These are phyloP conservation scores for Arthrobotrys sinensis DNA, from an alignment of 2,329 filamentous ascomycete genomes.

Conservation along the genomic window DNA sequence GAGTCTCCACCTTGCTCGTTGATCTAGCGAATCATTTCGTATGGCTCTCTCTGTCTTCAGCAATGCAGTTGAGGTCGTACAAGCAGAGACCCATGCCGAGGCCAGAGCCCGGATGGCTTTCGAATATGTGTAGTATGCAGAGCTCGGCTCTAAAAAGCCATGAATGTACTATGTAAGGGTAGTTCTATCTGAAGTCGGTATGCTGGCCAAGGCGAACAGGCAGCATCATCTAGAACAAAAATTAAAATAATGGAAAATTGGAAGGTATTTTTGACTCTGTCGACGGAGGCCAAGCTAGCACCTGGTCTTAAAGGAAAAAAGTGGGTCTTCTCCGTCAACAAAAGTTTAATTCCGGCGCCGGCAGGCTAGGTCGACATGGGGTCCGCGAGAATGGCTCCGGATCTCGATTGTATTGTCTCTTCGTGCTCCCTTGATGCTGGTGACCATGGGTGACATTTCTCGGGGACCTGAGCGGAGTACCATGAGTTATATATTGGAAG, in stretches of 20 bases:
- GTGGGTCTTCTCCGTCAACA: conserved; percentile 55
- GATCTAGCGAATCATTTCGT: conserved; percentile 4
- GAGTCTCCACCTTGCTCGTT: conserved; percentile 3
- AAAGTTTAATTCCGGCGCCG: conserved; percentile 60
- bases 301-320: conserved; percentile 6
- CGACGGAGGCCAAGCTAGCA: conserved; percentile 11
- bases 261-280: conserved; percentile 5
- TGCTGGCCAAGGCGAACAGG: conserved; percentile 10
- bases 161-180: conserved; percentile 5
- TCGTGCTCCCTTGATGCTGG: conserved; percentile 15
- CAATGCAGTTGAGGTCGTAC: conserved; percentile 20
- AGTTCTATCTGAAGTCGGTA: neutral
- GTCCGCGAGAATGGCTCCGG: conserved; percentile 42
- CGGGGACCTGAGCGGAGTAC: conserved; percentile 8
- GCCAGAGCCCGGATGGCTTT: conserved; percentile 14
- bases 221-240: conserved; percentile 10
- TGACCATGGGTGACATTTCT: conserved; percentile 18
- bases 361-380: conserved; percentile 45
- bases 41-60: neutral
- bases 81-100: neutral
- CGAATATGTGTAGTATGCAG: neutral
- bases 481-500: conserved; percentile 25
- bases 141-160: conserved; percentile 16
- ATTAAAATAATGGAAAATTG: neutral
- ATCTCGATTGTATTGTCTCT: conserved; percentile 43